These are phyloP conservation scores for Acephala macrosclerotiorum DNA, from an alignment of 2,329 filamentous ascomycete genomes.

Conservation along the genomic window DNA sequence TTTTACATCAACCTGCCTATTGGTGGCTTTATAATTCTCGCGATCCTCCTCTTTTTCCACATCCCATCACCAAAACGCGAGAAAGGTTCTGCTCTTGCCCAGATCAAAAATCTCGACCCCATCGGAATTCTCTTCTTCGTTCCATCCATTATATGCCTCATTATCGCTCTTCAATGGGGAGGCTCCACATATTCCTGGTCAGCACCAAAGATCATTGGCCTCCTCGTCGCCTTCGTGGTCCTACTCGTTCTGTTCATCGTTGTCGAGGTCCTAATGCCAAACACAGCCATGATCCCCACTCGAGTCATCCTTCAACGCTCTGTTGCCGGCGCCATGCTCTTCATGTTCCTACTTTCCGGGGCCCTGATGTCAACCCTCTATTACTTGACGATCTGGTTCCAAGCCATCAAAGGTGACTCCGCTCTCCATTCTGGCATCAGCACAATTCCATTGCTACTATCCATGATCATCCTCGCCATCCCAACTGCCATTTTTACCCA, in stretches of 20 bases:
- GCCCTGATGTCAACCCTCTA: constrained; percentile 54
- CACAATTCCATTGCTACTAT: constrained; percentile 45
- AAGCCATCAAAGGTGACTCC: constrained; percentile 51
- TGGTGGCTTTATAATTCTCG: constrained; percentile 30
- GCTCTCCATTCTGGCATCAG: constrained; percentile 48
- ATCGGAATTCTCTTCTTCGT: constrained; percentile 46
- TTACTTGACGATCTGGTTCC: constrained; percentile 56
- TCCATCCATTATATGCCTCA: constrained; percentile 41
- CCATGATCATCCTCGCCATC: constrained; percentile 43
- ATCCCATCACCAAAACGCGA: constrained; percentile 22
- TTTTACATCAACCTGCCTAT: constrained; percentile 51
- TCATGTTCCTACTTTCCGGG: constrained; percentile 42
- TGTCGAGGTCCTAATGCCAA: constrained; percentile 48
- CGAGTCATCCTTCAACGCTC: constrained; percentile 48
- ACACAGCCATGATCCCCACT: constrained; percentile 50
- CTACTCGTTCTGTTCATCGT: constrained; percentile 40
- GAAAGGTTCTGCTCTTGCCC: constrained; percentile 46
- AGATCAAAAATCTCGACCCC: constrained; percentile 46
- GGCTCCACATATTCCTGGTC: constrained; percentile 44
- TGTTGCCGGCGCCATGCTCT: constrained; percentile 44
- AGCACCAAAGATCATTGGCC: constrained; percentile 45
- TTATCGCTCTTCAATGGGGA: constrained; percentile 46
- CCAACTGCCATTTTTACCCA: constrained; percentile 42
- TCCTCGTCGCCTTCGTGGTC: constrained; percentile 43
- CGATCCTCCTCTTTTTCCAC: constrained; percentile 31